A percentile compares a stretch with the other conserved stretches of the same genome.
phyloP scores from a whole-genome alignment of 352 stramenopile genomes.

The Phytophthora pisi region DNA sequence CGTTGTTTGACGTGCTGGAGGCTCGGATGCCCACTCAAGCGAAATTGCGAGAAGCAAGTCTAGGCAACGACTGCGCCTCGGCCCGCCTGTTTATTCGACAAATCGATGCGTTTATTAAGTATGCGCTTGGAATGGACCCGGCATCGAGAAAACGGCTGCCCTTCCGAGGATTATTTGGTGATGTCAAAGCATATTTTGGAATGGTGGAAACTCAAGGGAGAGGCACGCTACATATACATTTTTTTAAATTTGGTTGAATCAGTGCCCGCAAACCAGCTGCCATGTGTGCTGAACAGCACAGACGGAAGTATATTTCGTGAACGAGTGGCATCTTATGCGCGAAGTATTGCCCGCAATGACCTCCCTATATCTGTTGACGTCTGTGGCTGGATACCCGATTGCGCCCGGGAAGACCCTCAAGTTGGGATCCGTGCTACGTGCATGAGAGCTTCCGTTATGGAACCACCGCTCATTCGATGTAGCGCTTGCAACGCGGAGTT shows the following conservation, averaged over 20 bases:
- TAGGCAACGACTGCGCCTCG: conserved; percentile 1
- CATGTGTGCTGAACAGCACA: not conserved
- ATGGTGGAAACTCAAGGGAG: conserved; percentile 4
- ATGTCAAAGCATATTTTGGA: not conserved
- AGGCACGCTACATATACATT: not conserved
- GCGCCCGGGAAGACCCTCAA: not conserved
- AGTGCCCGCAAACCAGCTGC: conserved; percentile 3
- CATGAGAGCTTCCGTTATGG: not conserved
- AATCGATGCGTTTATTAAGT: not conserved
- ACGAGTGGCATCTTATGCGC: not conserved
- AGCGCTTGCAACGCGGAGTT: not conserved
- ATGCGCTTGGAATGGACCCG: conserved; percentile 2
- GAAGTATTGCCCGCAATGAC: not conserved
- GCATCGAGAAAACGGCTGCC: not conserved
- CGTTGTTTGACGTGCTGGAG: conserved; percentile 5
- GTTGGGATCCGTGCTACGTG: not conserved
- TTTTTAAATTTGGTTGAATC: conserved; percentile 9
- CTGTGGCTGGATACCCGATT: not conserved
- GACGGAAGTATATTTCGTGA: conserved; percentile 3
- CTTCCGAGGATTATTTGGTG: conserved; percentile 2
- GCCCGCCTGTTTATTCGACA: conserved; percentile 3
- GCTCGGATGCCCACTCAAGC: not conserved
- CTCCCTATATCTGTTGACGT: not conserved
- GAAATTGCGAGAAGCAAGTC: conserved; percentile 3
- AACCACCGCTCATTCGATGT: conserved; percentile 7